These are phyloP conservation scores for Arthrobotrys megalospora DNA, from an alignment of 2,329 filamentous ascomycete genomes.

Conservation along the genomic window DNA sequence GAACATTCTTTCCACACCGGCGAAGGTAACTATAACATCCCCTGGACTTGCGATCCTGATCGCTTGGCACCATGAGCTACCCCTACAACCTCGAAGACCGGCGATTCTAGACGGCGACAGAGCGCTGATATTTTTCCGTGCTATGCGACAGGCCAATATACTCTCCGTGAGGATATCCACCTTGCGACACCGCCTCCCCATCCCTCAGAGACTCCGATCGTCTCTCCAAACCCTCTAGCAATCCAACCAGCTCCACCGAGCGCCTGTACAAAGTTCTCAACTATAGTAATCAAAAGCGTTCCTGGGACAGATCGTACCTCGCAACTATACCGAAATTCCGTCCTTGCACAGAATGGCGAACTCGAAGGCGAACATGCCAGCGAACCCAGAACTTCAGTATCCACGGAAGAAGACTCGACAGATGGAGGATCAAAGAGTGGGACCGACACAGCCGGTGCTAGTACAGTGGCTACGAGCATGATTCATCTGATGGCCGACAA, in stretches of 20 bases:
- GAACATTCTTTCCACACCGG: constrained; percentile 93
- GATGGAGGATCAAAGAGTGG: constrained; percentile 62
- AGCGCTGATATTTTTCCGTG: constrained; percentile 39
- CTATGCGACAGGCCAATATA: constrained; percentile 79
- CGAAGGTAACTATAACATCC: constrained; percentile 76
- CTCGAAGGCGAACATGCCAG: constrained; percentile 53
- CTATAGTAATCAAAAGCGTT: constrained; percentile 76
- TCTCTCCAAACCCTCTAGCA: constrained; percentile 91
- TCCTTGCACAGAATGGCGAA: constrained; percentile 46
- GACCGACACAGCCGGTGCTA: constrained; percentile 48
- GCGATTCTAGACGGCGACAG: constrained; percentile 36
- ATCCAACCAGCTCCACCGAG: constrained; percentile 88
- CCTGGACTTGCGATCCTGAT: constrained; percentile 31
- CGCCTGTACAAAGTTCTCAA: constrained; percentile 85
- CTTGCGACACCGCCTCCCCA: constrained; percentile 95
- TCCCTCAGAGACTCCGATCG: constrained; percentile 88
- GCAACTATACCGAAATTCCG: constrained; percentile 50
- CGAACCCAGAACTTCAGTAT: constrained; percentile 57
- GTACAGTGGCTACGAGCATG: constrained; percentile 59
- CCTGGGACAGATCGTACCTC: constrained; percentile 53
- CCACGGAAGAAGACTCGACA: constrained; percentile 54
- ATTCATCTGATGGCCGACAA: constrained; percentile 56
- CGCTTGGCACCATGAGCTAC: constrained; percentile 35
- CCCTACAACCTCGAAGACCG: neutral
- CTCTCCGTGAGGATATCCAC: constrained; percentile 89